Percentiles rank a stretch among this genome's conserved stretches.
These are phyloP conservation scores for Asterella californica DNA, from an alignment of 225 moss, liverwort and hornwort species.

Conservation along the genomic window DNA sequence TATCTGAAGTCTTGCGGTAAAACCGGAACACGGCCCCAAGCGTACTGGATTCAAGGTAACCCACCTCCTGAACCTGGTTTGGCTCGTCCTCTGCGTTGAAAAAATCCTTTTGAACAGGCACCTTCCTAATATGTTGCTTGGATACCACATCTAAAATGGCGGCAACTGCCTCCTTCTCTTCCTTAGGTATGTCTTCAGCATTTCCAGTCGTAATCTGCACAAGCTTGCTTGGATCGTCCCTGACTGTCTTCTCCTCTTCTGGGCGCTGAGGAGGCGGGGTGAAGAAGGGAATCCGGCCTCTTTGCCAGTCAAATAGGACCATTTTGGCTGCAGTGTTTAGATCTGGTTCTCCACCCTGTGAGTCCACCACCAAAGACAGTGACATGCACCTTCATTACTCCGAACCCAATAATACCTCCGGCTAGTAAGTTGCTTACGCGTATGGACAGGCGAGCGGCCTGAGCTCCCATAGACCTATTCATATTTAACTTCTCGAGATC, in stretches of 20 bases:
- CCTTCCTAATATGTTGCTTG: slow-evolving; percentile 67
- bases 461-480: neutral
- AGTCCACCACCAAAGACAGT: neutral
- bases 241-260: slow-evolving; percentile 2
- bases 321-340: slow-evolving; percentile 93
- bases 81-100: slow-evolving; percentile 76
- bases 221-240: slow-evolving; percentile 5
- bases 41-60: neutral
- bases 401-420: neutral
- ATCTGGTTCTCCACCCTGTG: slow-evolving; percentile 97
- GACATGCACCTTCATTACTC: neutral
- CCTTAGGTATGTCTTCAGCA: slow-evolving; percentile 28
- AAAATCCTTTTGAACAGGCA: slow-evolving; percentile 92
- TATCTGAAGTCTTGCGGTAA: too few species aligned
- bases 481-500: neutral
- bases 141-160: slow-evolving; percentile 72
- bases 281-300: slow-evolving; percentile 93
- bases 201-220: slow-evolving; percentile 25
- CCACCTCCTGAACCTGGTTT: slow-evolving; percentile 45
- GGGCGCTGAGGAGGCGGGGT: slow-evolving; percentile 75
- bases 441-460: neutral
- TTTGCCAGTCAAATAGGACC: slow-evolving; percentile 97
- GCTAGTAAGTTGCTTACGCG: neutral
- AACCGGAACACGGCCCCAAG: too few species aligned
- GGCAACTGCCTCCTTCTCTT: slow-evolving; percentile 52